Conservation (phyloP, 192 early-diverging fungal genomes). For the Dimargaris cristalligena region DNA sequence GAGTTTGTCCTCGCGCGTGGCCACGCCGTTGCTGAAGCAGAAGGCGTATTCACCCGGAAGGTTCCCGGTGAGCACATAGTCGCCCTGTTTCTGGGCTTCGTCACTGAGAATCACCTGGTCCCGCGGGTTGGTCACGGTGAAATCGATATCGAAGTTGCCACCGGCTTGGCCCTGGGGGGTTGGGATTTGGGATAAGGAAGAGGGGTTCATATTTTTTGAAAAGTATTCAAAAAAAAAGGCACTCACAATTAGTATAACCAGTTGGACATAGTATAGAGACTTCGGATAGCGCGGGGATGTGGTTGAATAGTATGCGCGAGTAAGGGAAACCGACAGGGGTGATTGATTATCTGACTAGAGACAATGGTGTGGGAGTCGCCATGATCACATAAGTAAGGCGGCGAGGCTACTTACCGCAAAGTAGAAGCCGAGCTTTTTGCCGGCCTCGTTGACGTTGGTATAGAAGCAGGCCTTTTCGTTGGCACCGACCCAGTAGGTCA, state of each 20-base stretch:
- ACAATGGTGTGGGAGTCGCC: no score
- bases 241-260: no score
- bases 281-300: no score
- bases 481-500: conserved; percentile 77
- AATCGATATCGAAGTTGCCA: conserved; percentile 95
- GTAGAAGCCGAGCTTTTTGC: conserved; percentile 92
- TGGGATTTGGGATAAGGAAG: no score
- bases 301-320: no score
- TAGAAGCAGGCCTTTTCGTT: conserved; percentile 90
- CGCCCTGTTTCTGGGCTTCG: conserved; percentile 82
- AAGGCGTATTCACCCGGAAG: conserved; percentile 82
- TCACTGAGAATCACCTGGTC: conserved; percentile 49
- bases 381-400: no score
- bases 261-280: no score
- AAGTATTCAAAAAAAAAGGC: no score
- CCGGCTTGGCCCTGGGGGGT: conserved; percentile 76
- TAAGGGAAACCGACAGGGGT: no score
- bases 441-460: conserved; percentile 48
- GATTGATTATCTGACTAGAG: no score
- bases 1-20: conserved; percentile 85
- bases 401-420: conserved; percentile 98
- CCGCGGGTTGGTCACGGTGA: conserved; percentile 63
- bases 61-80: conserved; percentile 82
- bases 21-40: conserved; percentile 93
- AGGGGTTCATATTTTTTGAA: no score